Base-by-base conservation (phyloP, 345 rosid genomes). In the Anacardium occidentale region DNA sequence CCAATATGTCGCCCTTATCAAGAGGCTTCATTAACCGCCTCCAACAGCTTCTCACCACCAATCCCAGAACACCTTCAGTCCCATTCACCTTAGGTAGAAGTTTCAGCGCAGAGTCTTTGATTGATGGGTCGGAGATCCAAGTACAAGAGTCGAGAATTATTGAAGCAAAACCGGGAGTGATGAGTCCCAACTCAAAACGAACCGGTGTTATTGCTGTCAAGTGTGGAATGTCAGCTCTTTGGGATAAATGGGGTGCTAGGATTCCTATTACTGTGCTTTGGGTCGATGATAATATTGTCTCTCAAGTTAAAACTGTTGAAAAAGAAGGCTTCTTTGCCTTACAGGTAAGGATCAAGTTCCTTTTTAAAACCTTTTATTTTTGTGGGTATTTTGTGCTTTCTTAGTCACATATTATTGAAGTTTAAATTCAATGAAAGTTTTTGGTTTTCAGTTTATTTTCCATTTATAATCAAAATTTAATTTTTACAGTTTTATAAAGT, bases 221-320 rank as follows among this genome's bases (percentile, higher is more conserved):
- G 78, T 89, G 91, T 68, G 98, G 97, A 26, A 92, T 95, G 97
- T 81, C 93, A 12, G 98, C 93, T 52, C 79, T 78, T 44, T 92
- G 98, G 99, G 92, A 95, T 75, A 95, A 95, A 84, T 95, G 99
- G 99, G 99, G 97, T 48, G 85, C 85, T 44, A 89, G 93, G 85
- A 77, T 95, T 75, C 99, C 98, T 14, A 58, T 85, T 48, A 82
- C 90, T 56, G 71, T 95, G 13, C 90, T 95, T 11, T 92, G 94
- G 94, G 92, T 89, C 9, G 98, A 95, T 72, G 94, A 92, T 62
- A 95, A 92, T 75, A 85, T 92, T 47, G 99, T 95, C 66, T 82
- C 97, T 73, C 99, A 95, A 88, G 93, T 92, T 72, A 95, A 92
- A 78, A 92, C 97, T 55, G 32, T 91, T 21, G 98, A 92, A 71